Conservation (phyloP, 305 asterid genomes). For the Fraxinus paxiana region DNA sequence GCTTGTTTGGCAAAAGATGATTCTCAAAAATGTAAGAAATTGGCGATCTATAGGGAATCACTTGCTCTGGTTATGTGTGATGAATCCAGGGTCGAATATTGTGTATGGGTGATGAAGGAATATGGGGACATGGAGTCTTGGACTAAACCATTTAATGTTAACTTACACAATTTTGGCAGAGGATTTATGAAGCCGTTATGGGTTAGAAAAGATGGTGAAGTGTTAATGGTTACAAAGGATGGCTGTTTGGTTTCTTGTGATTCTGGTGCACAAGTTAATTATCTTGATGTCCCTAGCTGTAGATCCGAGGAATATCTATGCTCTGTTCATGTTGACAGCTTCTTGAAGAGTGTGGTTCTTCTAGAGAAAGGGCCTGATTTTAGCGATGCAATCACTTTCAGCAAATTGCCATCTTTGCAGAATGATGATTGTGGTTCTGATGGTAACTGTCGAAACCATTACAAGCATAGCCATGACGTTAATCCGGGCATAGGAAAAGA, state of each 20-base stretch:
- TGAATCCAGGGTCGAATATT: slow-evolving; percentile 5
- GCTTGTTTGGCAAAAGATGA: slow-evolving; percentile 12
- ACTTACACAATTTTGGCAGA: slow-evolving; percentile 1
- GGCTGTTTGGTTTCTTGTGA: slow-evolving; percentile 32
- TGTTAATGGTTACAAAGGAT: slow-evolving; percentile 27
- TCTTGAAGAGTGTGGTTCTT: slow-evolving; percentile 38
- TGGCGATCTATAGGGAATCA: slow-evolving; percentile 24
- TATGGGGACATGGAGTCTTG: slow-evolving; percentile 45
- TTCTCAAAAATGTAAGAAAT: slow-evolving; percentile 5
- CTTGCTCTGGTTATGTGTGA: slow-evolving; percentile 33
- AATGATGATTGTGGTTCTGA: not conserved
- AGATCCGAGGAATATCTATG: slow-evolving; percentile 25
- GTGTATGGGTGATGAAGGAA: slow-evolving; percentile 52
- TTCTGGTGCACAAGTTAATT: slow-evolving; percentile 19
- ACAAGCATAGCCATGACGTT: not conserved
- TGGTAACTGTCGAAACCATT: not conserved
- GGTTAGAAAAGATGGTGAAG: slow-evolving; percentile 37
- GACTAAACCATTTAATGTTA: slow-evolving; percentile 28
- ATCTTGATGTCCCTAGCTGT: slow-evolving; percentile 32
- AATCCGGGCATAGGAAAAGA: too few relatives aligned
- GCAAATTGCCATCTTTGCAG: slow-evolving; percentile 19
- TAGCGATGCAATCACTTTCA: slow-evolving; percentile 20
- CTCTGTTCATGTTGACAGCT: slow-evolving; percentile 35
- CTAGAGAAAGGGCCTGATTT: slow-evolving; percentile 24
- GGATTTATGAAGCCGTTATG: slow-evolving; percentile 38